Base-by-base conservation (phyloP, 257 asterid species). In the Ballota nigra region DNA sequence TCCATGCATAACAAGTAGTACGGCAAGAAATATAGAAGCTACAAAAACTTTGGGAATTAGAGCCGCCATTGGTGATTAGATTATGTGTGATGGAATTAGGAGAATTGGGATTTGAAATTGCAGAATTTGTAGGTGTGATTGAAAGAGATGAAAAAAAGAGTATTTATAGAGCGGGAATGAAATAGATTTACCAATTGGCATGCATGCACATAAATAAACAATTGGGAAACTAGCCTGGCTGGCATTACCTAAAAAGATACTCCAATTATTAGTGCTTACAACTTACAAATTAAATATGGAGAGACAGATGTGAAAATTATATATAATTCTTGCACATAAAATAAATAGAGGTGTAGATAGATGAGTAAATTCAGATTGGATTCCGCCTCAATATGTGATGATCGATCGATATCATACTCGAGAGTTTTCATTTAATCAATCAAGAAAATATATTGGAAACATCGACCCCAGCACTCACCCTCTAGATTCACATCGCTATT, bases 61-160 rank as follows among this genome's bases (percentile, higher is more conserved):
- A 53, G 85, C 89, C 97, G 85, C 89, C 97, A 91, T 88, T 8
- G 65, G 10, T 52, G 58, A 63, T 51, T 18, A 8, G 2, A 3
- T 49, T 49, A 8, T n/a, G 12, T 38, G 20, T 12, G 9, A 22
- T 10, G 41, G 67, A 58, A 55, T 15, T 36, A 31, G 53, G 34
- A 70, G 49, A 53, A 8, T 5, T 57, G 28, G 9, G 51, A 6
- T 13, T 23, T 9, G 63, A 12, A 7, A 47, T 12, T 23, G 19
- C 29, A 26, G 60, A 19, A 31, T 56, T 12, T 20, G 63, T 11
- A 13, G 52, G 43, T 72, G 77, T 26, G 26, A 69, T 41, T 4
- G 77, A 58, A 47, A 38, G 67, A 29, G 65, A 58, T 28, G 45
- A 52, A 38, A 24, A 33, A 55, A 16, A 64, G 69, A 45, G 70